Percentiles rank a stretch among this genome's conserved stretches.
Conservation (phyloP, 2,329 filamentous ascomycete genomes). For the Coniochaeta sp. region DNA sequence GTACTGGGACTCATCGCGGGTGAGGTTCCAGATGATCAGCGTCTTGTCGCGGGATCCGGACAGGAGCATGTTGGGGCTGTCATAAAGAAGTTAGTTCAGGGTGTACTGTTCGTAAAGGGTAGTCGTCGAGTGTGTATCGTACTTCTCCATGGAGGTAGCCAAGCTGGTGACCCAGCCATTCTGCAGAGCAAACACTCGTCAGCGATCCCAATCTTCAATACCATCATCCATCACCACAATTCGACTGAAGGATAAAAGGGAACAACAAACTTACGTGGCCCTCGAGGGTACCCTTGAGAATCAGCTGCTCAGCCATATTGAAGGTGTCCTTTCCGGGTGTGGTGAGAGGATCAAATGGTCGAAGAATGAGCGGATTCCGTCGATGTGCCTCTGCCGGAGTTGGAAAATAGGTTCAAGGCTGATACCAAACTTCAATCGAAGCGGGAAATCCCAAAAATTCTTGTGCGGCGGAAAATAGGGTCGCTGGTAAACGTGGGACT, state of each 20-base stretch:
- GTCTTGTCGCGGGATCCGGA: conserved; percentile 97
- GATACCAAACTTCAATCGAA: conserved; percentile 10
- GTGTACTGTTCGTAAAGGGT: too few relatives aligned
- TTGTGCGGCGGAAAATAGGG: conserved; percentile 48
- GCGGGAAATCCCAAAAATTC: conserved; percentile 34
- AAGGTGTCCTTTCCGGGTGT: conserved; percentile 28
- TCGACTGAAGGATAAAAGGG: too few relatives aligned
- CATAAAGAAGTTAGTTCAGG: conserved; percentile 14
- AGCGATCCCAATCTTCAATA: conserved; percentile 10
- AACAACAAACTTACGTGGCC: conserved; percentile 85
- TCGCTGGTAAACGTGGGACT: conserved; percentile 26
- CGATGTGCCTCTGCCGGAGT: conserved; percentile 14
- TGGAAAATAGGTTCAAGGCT: conserved; percentile 22
- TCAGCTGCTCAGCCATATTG: conserved; percentile 85
- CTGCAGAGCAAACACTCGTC: conserved; percentile 28
- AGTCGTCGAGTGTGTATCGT: conserved; percentile 45
- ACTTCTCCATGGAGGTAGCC: conserved; percentile 98
- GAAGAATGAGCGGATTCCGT: conserved; percentile 22
- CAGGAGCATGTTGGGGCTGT: conserved; percentile 99
- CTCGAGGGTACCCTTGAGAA: conserved; percentile 95
- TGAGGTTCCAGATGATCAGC: conserved; percentile 99
- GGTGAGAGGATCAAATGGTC: conserved; percentile 34
- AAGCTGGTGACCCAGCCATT: conserved; percentile 99
- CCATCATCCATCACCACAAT: too few relatives aligned
- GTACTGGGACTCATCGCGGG: conserved; percentile 96